phyloP scores from a whole-genome alignment of 768 basidiomycete species.

The Pleurotus tuoliensis region DNA sequence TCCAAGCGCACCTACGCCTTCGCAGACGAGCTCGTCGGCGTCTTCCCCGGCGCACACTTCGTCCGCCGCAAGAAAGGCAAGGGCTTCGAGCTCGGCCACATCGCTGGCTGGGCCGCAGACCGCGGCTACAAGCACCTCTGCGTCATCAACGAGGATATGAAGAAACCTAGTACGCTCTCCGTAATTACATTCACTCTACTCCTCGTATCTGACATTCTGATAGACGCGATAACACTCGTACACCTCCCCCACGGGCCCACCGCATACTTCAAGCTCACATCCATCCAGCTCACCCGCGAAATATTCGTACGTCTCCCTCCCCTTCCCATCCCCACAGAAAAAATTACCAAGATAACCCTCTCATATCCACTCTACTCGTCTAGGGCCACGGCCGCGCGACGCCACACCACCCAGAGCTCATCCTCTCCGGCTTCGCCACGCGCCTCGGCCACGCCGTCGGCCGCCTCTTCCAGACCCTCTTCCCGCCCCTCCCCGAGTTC shows the following conservation, averaged over 20 bases:
- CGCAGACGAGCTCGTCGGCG: constrained; percentile 83
- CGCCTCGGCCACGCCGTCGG: constrained; percentile 91
- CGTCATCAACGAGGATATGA: constrained; percentile 95
- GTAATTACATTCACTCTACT: too few relatives aligned
- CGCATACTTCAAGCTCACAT: constrained; percentile 92
- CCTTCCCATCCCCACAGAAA: too few relatives aligned
- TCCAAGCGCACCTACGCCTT: constrained; percentile 90
- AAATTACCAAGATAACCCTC: too few relatives aligned
- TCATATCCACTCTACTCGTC: neutral
- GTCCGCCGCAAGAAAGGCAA: constrained; percentile 83
- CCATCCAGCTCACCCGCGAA: constrained; percentile 78
- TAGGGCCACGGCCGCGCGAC: constrained; percentile 89
- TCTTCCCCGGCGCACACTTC: constrained; percentile 92
- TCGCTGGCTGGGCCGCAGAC: constrained; percentile 90
- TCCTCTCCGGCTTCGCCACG: constrained; percentile 92
- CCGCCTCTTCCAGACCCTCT: constrained; percentile 93
- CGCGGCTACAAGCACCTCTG: constrained; percentile 85
- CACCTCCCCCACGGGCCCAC: constrained; percentile 91
- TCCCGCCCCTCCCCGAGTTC: constrained; percentile 93
- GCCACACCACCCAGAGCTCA: constrained; percentile 90
- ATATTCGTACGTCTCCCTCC: constrained; percentile 61
- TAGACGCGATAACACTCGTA: constrained; percentile 91
- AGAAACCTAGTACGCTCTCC: too few relatives aligned
- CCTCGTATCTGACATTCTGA: constrained; percentile 7
- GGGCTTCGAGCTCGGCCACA: constrained; percentile 85